Base-by-base conservation (phyloP, 2,329 filamentous ascomycete species). In the Colletotrichum sublineola region DNA sequence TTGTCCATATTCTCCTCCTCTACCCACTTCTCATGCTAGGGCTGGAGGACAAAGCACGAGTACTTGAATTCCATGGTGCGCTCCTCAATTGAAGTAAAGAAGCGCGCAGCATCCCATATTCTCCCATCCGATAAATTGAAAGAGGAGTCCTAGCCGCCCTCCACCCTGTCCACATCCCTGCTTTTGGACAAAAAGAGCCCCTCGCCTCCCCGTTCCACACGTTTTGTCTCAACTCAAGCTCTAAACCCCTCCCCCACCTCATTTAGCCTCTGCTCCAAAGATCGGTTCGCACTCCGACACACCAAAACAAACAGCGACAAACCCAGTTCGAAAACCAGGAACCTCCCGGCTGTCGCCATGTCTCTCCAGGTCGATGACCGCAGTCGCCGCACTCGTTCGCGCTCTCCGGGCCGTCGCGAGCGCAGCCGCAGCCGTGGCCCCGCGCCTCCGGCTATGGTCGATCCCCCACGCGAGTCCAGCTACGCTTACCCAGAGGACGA, bases 351-450 rank as follows among this genome's bases (percentile, higher is more conserved):
- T 67, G 48, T 44, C 31, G 76, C 71, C 76, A 90, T 89, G 87
- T 89, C 88, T 75, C 82, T 89, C 56, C 81, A 83, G 67, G 84
- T 87, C 65, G 85, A 86, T 71, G 84, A 85, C 68, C 78, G 78
- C 70, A 79, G 80, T 61, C 82, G 83, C 57, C 84, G 84, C 66
- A 84, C 81, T 61, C 86, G 86, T 65, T 86, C 86, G 63, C 82
- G 84, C 64, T 89, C 87, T 0, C 82, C 81, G 58, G 82, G 79
- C 77, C 84, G 81, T 78, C 81, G 78, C 61, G 80, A 82, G 63
- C 80, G 80, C 62, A 81, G 79, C 75, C 79, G 80, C 55, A 78
- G 77, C 75, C 79, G 80, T 53, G 78, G 77, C 52, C 81, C 77
- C 38, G 75, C 77, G 55, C 71, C 75, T 29, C 78, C 78, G 20